A percentile compares a stretch with the other conserved stretches of the same genome.
These are phyloP conservation scores for Kodamaea derodonti DNA, from an alignment of 1,139 yeast genomes.

Conservation along the genomic window DNA sequence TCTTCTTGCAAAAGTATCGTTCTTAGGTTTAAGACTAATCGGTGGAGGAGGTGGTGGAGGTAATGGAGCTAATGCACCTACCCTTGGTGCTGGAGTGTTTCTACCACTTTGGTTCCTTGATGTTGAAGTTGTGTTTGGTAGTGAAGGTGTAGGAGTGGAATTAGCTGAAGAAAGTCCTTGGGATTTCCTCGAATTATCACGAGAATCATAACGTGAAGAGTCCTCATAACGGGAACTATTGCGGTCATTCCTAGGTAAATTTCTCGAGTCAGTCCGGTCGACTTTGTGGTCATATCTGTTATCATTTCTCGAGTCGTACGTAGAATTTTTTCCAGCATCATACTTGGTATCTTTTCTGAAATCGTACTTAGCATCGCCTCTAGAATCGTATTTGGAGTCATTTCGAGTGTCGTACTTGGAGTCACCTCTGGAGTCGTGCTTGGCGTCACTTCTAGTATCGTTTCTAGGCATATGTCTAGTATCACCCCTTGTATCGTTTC, in stretches of 20 bases:
- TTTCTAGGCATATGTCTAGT: background rate
- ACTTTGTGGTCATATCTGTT: too few species aligned
- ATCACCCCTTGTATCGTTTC: conserved; percentile 1
- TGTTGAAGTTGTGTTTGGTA: background rate
- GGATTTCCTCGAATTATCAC: background rate
- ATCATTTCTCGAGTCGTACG: too few species aligned
- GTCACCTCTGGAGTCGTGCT: background rate
- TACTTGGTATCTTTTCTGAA: background rate
- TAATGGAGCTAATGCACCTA: conserved; percentile 10
- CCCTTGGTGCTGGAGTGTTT: conserved; percentile 2
- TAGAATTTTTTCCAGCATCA: too few species aligned
- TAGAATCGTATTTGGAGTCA: background rate
- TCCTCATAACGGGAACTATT: background rate
- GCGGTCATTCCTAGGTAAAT: background rate
- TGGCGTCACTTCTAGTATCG: background rate
- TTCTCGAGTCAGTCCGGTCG: background rate
- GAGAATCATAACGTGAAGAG: background rate
- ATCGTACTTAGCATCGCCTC: background rate
- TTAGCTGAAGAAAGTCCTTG: background rate
- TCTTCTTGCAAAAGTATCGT: conserved; percentile 7
- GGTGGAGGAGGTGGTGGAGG: conserved; percentile 28
- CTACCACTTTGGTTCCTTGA: conserved; percentile 2
- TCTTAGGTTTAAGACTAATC: conserved; percentile 12
- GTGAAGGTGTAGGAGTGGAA: background rate
- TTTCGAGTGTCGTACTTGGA: background rate